Conservation (phyloP, 148 eudicot genomes). For the Camellia japonica region DNA sequence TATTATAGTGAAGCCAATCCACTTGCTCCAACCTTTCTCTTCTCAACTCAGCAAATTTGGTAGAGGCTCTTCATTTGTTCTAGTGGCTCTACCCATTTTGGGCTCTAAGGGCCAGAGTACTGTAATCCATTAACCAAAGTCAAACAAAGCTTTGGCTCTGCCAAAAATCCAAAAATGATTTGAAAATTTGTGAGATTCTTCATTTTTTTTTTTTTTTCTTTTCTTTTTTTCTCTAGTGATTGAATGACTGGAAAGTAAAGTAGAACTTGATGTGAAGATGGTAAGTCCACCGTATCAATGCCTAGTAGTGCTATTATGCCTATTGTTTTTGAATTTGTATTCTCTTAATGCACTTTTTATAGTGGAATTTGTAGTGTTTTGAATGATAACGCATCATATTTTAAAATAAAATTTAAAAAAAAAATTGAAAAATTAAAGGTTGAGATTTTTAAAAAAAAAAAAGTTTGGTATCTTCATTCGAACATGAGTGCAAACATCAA, state of each 20-base stretch:
- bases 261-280: background rate
- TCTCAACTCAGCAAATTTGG: background rate
- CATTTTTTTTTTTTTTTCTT: no score
- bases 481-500: no score
- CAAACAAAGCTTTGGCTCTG: background rate
- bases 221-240: background rate
- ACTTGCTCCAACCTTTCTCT: background rate
- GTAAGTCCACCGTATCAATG: background rate
- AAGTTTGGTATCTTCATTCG: no score
- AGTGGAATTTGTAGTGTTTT: no score
- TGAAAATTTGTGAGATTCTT: background rate
- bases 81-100: background rate
- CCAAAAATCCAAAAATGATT: slow-evolving; percentile 5
- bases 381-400: no score
- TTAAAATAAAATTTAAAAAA: no score
- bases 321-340: no score
- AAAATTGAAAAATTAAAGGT: no score
- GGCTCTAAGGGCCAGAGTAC: background rate
- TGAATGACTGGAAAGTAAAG: slow-evolving; percentile 12
- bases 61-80: background rate
- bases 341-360: no score
- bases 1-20: slow-evolving; percentile 1
- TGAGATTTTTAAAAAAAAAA: no score
- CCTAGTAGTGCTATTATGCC: background rate
- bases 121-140: slow-evolving; percentile 4